Base-by-base conservation (phyloP, 148 eudicot species). In the Rheum nobile region DNA sequence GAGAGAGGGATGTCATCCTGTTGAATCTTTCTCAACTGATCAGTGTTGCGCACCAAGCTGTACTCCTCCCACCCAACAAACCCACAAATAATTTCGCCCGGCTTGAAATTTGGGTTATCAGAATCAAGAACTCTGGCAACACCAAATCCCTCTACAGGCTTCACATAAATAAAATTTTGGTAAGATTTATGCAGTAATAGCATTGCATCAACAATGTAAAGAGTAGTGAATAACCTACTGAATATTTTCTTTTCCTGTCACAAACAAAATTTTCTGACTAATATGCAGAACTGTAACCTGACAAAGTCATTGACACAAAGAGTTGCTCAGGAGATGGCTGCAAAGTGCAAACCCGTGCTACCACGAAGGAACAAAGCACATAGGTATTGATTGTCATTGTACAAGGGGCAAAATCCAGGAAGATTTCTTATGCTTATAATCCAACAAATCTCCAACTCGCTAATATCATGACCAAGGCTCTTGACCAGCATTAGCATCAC, bases 11-110 rank as follows among this genome's bases (percentile, higher is more conserved):
- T 84, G 55, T 87, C 89, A 80, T 81, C 68, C 48, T 68, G 88
- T 47, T 88, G 75, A 76, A 91, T 86, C 75, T 86, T 94, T 48
- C 89, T 83, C 79, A 94, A 71, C 37, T 81, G 84, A 13, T 72
- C 74, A 9, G 82, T 71, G 59, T 79, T 87, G 13, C 74, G 38
- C 12, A 94, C 82, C 44, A 89, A 80, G 81, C 84, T 91, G 83
- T 94, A 94, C 77, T 91, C 96, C 76, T 91, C 98, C 98, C 98
- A 94, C 17, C 92, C 91, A 32, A 89, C 85, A 14, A 86, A 72
- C 35, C 97, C 95, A 1, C 90, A 75, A 11, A 91, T 84, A 22
- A 91, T 71, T 72, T 93, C 96, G 17, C 97, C 97, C 6, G 91
- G 79, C 78, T 83, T 83, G 84, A 94, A 91, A 68, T 82, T 70